These are phyloP conservation scores for Alternaria gaisen DNA, from an alignment of 2,329 filamentous ascomycete genomes.

Conservation along the genomic window DNA sequence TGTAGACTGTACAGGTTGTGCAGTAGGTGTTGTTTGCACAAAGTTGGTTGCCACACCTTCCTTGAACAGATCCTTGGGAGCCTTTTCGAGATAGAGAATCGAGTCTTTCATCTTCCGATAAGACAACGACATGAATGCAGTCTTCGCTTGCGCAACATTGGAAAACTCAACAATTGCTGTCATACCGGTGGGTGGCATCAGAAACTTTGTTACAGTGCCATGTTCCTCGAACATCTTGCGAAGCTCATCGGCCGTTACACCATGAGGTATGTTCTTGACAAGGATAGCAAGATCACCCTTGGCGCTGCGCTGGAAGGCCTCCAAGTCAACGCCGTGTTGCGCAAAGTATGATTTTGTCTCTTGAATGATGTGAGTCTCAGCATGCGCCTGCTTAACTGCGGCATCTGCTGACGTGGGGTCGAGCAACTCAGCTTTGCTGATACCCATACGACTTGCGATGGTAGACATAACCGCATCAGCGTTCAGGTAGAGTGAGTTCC, in stretches of 20 bases:
- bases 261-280: constrained; percentile 93
- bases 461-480: constrained; percentile 90
- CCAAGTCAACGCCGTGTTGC: constrained; percentile 86
- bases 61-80: constrained; percentile 80
- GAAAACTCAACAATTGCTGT: constrained; percentile 93
- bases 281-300: constrained; percentile 88
- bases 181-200: constrained; percentile 92
- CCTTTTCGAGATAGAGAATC: constrained; percentile 92
- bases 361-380: constrained; percentile 94
- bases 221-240: constrained; percentile 84
- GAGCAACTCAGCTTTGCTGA: constrained; percentile 89
- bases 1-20: constrained; percentile 17
- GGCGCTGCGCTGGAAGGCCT: constrained; percentile 85
- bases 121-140: constrained; percentile 83
- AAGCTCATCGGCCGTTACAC: constrained; percentile 80
- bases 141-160: constrained; percentile 78
- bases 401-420: constrained; percentile 96
- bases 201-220: constrained; percentile 79
- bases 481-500: constrained; percentile 99
- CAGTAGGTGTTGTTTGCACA: constrained; percentile 41
- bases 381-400: constrained; percentile 94
- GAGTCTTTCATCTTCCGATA: constrained; percentile 93
- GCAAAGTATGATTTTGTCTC: constrained; percentile 94
- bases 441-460: constrained; percentile 82
- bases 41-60: constrained; percentile 42